These are phyloP conservation scores for Lunularia cruciata DNA, from an alignment of 225 moss, liverwort and hornwort genomes.

Conservation along the genomic window DNA sequence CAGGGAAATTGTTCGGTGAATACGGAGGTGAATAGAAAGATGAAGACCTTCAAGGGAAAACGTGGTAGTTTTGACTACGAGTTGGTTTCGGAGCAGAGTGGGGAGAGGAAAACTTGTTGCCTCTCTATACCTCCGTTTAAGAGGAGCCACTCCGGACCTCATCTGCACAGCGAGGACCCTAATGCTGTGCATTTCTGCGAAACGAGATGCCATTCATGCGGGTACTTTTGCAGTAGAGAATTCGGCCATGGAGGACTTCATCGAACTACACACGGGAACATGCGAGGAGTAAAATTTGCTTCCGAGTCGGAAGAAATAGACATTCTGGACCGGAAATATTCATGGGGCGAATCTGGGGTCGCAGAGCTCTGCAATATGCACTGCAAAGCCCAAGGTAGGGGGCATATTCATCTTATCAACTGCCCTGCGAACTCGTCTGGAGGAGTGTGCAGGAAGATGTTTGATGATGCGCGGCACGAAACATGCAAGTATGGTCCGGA, in stretches of 20 bases:
- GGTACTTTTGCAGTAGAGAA: constrained; percentile 42
- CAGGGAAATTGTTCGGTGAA: constrained; percentile 42
- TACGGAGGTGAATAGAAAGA: constrained; percentile 26
- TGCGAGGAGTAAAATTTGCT: constrained; percentile 42
- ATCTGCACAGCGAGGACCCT: constrained; percentile 31
- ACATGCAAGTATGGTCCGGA: constrained; percentile 40
- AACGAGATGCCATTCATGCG: constrained; percentile 38
- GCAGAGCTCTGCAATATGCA: constrained; percentile 58
- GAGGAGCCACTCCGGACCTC: constrained; percentile 26
- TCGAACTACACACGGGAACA: constrained; percentile 45
- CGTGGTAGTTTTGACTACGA: constrained; percentile 38
- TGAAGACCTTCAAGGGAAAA: constrained; percentile 36
- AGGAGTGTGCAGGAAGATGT: too few species aligned
- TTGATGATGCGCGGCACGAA: too few species aligned
- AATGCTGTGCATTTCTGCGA: constrained; percentile 45
- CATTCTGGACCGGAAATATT: constrained; percentile 38
- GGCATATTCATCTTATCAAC: constrained; percentile 39
- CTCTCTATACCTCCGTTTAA: constrained; percentile 25
- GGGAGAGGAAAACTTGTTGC: constrained; percentile 34
- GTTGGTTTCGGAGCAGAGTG: constrained; percentile 36
- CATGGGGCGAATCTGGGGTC: constrained; percentile 50
- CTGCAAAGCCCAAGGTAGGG: constrained; percentile 47
- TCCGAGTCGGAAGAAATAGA: constrained; percentile 45
- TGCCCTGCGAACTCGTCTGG: too few species aligned
- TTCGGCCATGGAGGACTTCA: constrained; percentile 38